These are phyloP conservation scores for Sporormia fimetaria DNA, from an alignment of 495 filamentous ascomycete genomes.

Conservation along the genomic window DNA sequence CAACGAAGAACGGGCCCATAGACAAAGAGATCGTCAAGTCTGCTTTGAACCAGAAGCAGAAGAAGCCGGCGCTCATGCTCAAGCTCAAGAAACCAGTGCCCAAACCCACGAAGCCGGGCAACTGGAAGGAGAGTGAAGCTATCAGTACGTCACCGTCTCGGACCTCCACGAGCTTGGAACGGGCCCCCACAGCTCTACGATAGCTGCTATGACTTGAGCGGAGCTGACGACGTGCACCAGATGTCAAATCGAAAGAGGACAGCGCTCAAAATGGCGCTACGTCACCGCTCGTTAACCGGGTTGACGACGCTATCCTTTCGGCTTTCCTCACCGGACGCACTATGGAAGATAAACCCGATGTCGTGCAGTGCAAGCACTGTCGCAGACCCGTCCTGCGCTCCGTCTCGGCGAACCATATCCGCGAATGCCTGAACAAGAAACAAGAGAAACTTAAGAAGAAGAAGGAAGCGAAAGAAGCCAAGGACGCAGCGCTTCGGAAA, in stretches of 20 bases:
- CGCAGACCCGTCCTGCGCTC: constrained; percentile 32
- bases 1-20: constrained; percentile 13
- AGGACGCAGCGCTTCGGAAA: constrained; percentile 39
- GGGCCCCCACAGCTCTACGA: neutral
- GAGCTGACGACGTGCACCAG: constrained; percentile 6
- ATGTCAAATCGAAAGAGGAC: constrained; percentile 10
- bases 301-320: constrained; percentile 55
- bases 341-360: constrained; percentile 33
- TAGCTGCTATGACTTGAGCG: too few species aligned
- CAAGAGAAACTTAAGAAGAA: constrained; percentile 39
- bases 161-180: neutral
- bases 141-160: constrained; percentile 12
- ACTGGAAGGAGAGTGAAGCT: constrained; percentile 28
- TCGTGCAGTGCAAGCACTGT: constrained; percentile 36
- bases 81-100: constrained; percentile 25
- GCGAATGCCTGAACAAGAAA: constrained; percentile 37
- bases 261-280: constrained; percentile 27
- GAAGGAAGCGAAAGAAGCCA: constrained; percentile 40
- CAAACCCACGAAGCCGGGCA: constrained; percentile 25
- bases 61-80: constrained; percentile 20
- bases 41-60: constrained; percentile 12
- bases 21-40: constrained; percentile 8
- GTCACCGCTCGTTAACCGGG: constrained; percentile 56
- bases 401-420: constrained; percentile 30
- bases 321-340: constrained; percentile 66